These are phyloP conservation scores for Penicillium antarcticum DNA, from an alignment of 495 filamentous ascomycete genomes.

Conservation along the genomic window DNA sequence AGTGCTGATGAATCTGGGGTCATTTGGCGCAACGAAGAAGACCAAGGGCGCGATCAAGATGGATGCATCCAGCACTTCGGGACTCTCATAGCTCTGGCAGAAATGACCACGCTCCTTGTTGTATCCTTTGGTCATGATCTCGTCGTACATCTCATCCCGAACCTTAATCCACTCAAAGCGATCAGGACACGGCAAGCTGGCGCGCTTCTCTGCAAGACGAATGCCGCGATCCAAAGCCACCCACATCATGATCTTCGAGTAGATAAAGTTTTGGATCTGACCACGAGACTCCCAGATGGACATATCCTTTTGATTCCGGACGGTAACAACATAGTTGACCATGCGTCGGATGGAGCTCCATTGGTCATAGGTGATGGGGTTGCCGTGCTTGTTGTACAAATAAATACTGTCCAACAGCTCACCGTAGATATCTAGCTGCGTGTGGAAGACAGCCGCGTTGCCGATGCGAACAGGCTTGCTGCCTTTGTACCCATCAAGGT, in stretches of 20 bases:
- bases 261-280: conserved; percentile 67
- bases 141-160: conserved; percentile 64
- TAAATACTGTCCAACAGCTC: conserved; percentile 75
- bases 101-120: conserved; percentile 62
- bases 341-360: conserved; percentile 61
- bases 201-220: conserved; percentile 65
- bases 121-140: conserved; percentile 68
- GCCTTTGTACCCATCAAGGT: conserved; percentile 65
- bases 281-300: conserved; percentile 77
- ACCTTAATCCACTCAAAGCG: conserved; percentile 57
- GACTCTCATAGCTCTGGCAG: conserved; percentile 67
- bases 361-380: conserved; percentile 69
- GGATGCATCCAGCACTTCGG: conserved; percentile 63
- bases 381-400: conserved; percentile 74
- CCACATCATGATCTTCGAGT: conserved; percentile 75
- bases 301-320: conserved; percentile 62
- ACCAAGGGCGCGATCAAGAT: conserved; percentile 71
- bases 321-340: conserved; percentile 47
- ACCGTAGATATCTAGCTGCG: conserved; percentile 73
- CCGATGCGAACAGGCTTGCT: conserved; percentile 70
- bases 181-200: conserved; percentile 63
- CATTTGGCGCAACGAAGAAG: conserved; percentile 72
- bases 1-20: conserved; percentile 66
- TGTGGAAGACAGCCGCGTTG: conserved; percentile 70
- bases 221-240: conserved; percentile 70